Evolutionary conservation across 176 grass and related monocot genomes (phyloP).

Genomic region (Tuctoria greenei): DNA sequence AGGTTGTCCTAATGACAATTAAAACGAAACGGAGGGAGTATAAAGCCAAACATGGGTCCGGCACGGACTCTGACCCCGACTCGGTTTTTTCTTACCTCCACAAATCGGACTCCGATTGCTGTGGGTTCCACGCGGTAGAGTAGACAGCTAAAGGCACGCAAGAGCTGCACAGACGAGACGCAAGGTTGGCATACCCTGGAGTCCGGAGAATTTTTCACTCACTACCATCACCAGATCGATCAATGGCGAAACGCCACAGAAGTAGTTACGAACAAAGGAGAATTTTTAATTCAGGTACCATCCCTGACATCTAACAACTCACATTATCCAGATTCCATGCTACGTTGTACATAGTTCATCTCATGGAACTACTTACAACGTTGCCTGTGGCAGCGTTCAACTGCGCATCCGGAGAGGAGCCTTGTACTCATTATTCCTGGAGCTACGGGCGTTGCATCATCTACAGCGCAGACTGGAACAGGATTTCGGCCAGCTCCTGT

Average conservation of each 20-base stretch:
- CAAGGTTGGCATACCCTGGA: not conserved
- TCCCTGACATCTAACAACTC: not conserved
- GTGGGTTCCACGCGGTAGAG: no score
- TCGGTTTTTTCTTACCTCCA: no score
- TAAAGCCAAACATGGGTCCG: no score
- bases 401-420: not conserved
- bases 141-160: not conserved
- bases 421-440: slow-evolving; percentile 36
- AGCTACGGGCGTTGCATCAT: slow-evolving; percentile 14
- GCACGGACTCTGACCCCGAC: no score
- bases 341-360: slow-evolving; percentile 35
- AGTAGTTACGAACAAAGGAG: no score
- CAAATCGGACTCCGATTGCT: no score
- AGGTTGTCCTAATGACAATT: no score
- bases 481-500: slow-evolving; percentile 82
- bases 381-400: not conserved
- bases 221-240: no score
- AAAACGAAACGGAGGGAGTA: no score
- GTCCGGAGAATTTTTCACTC: no score
- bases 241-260: no score
- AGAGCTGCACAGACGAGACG: not conserved
- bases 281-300: not conserved
- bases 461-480: slow-evolving; percentile 87
- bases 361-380: slow-evolving; percentile 32
- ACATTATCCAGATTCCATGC: slow-evolving; percentile 38